Evolutionary conservation across 140 eudicot species (phyloP), one percentile per base, ranked within the genome.

Genomic region (Stevia rebaudiana): DNA sequence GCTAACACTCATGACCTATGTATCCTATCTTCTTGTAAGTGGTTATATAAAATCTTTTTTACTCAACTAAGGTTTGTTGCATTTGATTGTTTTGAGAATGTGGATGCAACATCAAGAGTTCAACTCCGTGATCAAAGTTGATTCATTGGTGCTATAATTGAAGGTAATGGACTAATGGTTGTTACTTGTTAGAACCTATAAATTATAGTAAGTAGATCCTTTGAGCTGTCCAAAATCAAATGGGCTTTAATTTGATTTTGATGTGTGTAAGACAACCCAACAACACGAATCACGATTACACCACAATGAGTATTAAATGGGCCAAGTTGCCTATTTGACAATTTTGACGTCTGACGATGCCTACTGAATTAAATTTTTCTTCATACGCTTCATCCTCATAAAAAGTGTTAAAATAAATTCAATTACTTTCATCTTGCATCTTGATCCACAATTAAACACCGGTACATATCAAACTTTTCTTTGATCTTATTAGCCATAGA

Each of bases 1-100:
- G 55, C 15, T 48, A 21, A 44, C 69, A 70, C 33, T 49, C 69
- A 68, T 70, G 51, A 60, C 53, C 8, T 28, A 42, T 56, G 56
- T 25, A 17, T 63, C 70, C 63, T 43, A 61, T 56, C 11, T 65
- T 19, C 36, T 61, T 61, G 70, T 41, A 28, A 51, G 47, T 47
- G 42, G 52, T 47, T 28, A n/a, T 12, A 39, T 25, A 35, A 6
- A 33, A 70, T 49, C 52, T 9, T 51, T 71, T n/a, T 22, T 37
- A 41, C 43, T 60, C 43, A 49, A 60, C n/a, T 47, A 24, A 18
- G 49, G 13, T 39, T 46, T 41, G 35, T 64, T 71, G 63, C 30
- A 23, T 23, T 62, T 23, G 19, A 35, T 22, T 61, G 12, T 51
- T 25, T 47, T 13, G 24, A 12, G 5, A 49, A 7, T 36, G 50